A percentile compares a stretch with the other conserved stretches of the same genome.
Evolutionary conservation across 2,329 filamentous ascomycete species (phyloP).

Genomic region (Nigrospora sphaerica): DNA sequence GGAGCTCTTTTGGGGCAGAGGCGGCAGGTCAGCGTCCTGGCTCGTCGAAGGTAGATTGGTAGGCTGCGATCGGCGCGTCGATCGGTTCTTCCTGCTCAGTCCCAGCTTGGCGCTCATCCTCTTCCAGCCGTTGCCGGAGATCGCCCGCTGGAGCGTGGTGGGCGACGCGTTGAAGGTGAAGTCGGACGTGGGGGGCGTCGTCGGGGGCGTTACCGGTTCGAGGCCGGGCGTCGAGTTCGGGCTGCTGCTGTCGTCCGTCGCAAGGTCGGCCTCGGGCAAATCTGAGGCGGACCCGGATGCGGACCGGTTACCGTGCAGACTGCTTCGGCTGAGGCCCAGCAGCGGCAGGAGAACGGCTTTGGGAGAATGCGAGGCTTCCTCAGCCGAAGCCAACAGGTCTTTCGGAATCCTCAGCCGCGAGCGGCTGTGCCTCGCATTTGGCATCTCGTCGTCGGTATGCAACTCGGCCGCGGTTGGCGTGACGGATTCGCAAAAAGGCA

Average conservation of each 20-base stretch:
- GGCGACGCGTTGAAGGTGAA: constrained; percentile 45
- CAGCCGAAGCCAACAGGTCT: constrained; percentile 22
- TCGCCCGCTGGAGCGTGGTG: constrained; percentile 45
- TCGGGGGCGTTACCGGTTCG: constrained; percentile 69
- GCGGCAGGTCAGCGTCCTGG: constrained; percentile 22
- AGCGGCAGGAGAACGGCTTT: constrained; percentile 34
- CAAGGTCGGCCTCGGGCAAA: constrained; percentile 38
- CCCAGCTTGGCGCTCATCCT: constrained; percentile 57
- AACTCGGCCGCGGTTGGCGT: constrained; percentile 27
- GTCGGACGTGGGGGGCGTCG: constrained; percentile 59
- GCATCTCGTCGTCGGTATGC: constrained; percentile 25
- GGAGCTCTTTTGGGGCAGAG: neutral
- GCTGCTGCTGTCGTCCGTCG: constrained; percentile 60
- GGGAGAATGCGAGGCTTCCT: constrained; percentile 36
- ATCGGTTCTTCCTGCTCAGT: constrained; percentile 45
- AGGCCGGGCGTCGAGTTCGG: constrained; percentile 47
- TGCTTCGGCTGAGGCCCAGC: constrained; percentile 29
- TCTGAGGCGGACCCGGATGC: constrained; percentile 36
- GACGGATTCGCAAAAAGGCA: constrained; percentile 79
- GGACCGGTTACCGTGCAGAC: constrained; percentile 30
- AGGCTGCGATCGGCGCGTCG: constrained; percentile 33
- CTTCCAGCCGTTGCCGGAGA: constrained; percentile 55
- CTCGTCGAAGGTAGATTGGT: constrained; percentile 36
- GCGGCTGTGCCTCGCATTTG: constrained; percentile 28
- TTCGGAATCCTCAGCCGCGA: constrained; percentile 30